Percentiles rank a stretch among this genome's conserved stretches.
Conservation (phyloP, 345 rosid species). For the Salix brachista region DNA sequence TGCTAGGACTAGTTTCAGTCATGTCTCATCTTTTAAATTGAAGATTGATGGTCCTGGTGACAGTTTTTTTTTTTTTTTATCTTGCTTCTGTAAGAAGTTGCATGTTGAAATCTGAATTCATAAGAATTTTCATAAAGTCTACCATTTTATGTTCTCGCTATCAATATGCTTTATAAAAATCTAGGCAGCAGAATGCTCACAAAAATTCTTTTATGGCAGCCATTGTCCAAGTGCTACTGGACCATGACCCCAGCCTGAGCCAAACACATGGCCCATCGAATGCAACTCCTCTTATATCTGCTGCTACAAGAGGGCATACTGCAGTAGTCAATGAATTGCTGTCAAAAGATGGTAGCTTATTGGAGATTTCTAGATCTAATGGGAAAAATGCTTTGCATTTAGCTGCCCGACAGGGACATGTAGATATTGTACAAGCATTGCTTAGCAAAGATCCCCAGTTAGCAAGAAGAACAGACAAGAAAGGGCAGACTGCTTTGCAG, state of each 20-base stretch:
- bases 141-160: neutral
- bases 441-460: slow-evolving; percentile 74
- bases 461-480: slow-evolving; percentile 87
- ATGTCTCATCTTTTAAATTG: neutral
- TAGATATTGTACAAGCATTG: slow-evolving; percentile 69
- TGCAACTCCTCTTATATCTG: slow-evolving; percentile 84
- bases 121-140: neutral
- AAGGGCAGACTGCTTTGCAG: slow-evolving; percentile 93
- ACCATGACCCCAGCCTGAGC: slow-evolving; percentile 78
- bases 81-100: neutral
- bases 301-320: slow-evolving; percentile 88
- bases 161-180: neutral
- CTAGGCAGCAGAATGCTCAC: neutral
- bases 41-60: neutral
- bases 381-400: slow-evolving; percentile 90
- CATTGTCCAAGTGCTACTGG: slow-evolving; percentile 78
- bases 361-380: slow-evolving; percentile 72
- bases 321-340: slow-evolving; percentile 77
- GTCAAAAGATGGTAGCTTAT: slow-evolving; percentile 68
- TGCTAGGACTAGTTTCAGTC: neutral
- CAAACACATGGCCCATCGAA: slow-evolving; percentile 70
- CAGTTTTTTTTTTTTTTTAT: neutral
- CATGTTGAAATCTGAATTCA: neutral
- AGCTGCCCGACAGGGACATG: slow-evolving; percentile 84
- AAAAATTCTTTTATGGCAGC: slow-evolving; percentile 38